Evolutionary conservation across 768 basidiomycete species (phyloP).

Genomic region (Pseudohyphozyma bogoriensis): DNA sequence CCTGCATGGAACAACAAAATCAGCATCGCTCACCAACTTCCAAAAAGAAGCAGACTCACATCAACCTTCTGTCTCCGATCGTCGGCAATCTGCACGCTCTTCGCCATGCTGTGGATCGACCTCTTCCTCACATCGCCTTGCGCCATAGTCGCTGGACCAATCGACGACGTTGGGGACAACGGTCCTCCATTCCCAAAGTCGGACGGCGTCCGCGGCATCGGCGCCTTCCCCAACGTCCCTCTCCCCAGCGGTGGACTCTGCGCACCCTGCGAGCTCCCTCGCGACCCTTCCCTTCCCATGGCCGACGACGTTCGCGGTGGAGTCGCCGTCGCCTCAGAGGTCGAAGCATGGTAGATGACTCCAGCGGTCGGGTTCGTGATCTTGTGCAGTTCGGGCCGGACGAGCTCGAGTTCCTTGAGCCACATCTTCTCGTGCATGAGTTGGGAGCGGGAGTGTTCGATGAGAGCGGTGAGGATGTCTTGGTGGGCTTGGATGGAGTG

Average conservation of each 20-base stretch:
- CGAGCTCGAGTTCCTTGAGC: slow-evolving; percentile 74
- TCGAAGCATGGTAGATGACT: slow-evolving; percentile 42
- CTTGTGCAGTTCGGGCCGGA: slow-evolving; percentile 57
- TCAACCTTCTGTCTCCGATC: slow-evolving; percentile 61
- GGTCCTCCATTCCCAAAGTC: not conserved
- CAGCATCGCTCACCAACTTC: slow-evolving; percentile 44
- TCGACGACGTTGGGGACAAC: not conserved
- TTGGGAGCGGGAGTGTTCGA: slow-evolving; percentile 84
- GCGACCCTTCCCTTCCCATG: not conserved
- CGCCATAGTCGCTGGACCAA: not conserved
- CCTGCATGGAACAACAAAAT: slow-evolving; percentile 4
- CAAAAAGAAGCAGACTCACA: slow-evolving; percentile 66
- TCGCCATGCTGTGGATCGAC: slow-evolving; percentile 46
- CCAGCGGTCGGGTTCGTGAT: slow-evolving; percentile 36
- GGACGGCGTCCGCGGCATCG: slow-evolving; percentile 16
- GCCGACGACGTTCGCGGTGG: slow-evolving; percentile 30
- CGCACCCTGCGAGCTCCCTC: no score
- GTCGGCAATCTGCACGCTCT: slow-evolving; percentile 62
- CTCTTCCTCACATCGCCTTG: slow-evolving; percentile 22
- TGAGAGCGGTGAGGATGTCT: slow-evolving; percentile 76
- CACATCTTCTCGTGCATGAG: slow-evolving; percentile 86
- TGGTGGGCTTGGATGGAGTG: slow-evolving; percentile 82
- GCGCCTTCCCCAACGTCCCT: no score
- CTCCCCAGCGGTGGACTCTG: no score
- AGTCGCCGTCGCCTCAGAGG: slow-evolving; percentile 49